phyloP scores from a whole-genome alignment of 2,329 filamentous ascomycete species.

The Fusarium circinatum region DNA sequence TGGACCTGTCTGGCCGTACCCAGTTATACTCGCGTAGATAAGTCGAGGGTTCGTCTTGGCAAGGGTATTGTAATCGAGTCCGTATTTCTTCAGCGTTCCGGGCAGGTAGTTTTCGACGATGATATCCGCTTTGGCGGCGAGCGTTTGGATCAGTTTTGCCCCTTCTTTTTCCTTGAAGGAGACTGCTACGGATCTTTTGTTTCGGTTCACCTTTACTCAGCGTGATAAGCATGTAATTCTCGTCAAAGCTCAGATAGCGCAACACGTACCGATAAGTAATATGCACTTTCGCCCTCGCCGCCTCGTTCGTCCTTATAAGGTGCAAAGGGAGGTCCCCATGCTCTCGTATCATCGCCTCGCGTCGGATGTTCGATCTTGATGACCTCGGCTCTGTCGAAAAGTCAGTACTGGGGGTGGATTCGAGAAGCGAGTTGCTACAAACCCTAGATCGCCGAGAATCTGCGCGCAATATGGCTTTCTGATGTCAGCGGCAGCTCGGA shows the following conservation, averaged over 20 bases:
- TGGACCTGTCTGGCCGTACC: slow-evolving; percentile 93
- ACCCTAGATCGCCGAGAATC: slow-evolving; percentile 83
- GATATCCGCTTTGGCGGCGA: slow-evolving; percentile 85
- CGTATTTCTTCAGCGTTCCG: slow-evolving; percentile 88
- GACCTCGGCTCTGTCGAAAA: slow-evolving; percentile 77
- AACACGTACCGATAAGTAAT: slow-evolving; percentile 78
- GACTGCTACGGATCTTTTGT: slow-evolving; percentile 91
- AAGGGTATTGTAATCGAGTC: slow-evolving; percentile 86
- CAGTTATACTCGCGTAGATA: slow-evolving; percentile 94
- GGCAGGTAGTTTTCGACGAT: slow-evolving; percentile 97
- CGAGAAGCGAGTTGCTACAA: background rate
- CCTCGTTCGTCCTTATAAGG: slow-evolving; percentile 72
- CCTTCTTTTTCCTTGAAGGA: slow-evolving; percentile 90
- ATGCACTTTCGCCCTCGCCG: slow-evolving; percentile 83
- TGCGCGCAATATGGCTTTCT: slow-evolving; percentile 92
- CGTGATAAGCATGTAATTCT: background rate
- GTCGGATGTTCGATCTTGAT: slow-evolving; percentile 96
- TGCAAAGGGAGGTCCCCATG: slow-evolving; percentile 95
- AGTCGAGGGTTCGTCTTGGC: slow-evolving; percentile 81
- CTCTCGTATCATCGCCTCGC: slow-evolving; percentile 89
- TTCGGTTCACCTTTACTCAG: slow-evolving; percentile 79
- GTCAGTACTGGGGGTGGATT: background rate
- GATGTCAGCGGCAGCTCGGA: fast-evolving
- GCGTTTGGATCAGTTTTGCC: slow-evolving; percentile 83
- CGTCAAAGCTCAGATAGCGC: fast-evolving